A percentile compares a stretch with the other conserved stretches of the same genome.
phyloP scores from a whole-genome alignment of 1,139 yeast species.

The Suhomyces bolitotheri region DNA sequence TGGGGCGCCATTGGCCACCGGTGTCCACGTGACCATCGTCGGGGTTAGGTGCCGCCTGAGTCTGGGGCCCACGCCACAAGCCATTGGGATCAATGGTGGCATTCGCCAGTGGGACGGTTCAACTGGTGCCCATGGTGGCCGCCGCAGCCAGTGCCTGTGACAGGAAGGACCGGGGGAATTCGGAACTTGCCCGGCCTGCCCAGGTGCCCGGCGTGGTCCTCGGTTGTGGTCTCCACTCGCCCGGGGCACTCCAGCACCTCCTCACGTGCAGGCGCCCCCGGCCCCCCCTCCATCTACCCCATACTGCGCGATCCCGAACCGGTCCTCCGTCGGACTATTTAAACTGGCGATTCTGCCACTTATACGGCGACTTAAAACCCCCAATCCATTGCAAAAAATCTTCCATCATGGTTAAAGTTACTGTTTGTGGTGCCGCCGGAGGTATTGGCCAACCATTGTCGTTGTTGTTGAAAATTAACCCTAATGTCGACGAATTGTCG shows the following conservation, averaged over 20 bases:
- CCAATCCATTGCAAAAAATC: background rate
- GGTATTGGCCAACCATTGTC: conserved; percentile 99
- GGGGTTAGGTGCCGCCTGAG: too few relatives aligned
- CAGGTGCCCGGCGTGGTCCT: too few relatives aligned
- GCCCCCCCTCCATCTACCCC: conserved; percentile 3
- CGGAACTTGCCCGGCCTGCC: too few relatives aligned
- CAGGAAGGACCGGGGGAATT: too few relatives aligned
- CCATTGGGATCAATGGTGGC: too few relatives aligned
- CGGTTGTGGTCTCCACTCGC: conserved; percentile 11
- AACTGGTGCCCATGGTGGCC: too few relatives aligned
- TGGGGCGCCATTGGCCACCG: too few relatives aligned
- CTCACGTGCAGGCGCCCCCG: conserved; percentile 8
- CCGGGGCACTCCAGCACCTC: conserved; percentile 7
- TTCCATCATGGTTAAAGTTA: conserved; percentile 56
- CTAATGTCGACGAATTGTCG: conserved; percentile 79
- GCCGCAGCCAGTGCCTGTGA: too few relatives aligned
- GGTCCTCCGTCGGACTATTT: conserved; percentile 1
- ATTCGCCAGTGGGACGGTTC: too few relatives aligned
- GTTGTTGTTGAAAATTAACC: conserved; percentile 82
- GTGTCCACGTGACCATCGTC: too few relatives aligned
- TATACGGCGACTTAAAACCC: background rate
- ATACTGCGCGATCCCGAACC: conserved; percentile 4
- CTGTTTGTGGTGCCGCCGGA: conserved; percentile 96
- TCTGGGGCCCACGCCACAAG: too few relatives aligned
- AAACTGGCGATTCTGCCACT: conserved; percentile 5